These are phyloP conservation scores for Apiospora hydei DNA, from an alignment of 2,329 filamentous ascomycete species.

Conservation along the genomic window DNA sequence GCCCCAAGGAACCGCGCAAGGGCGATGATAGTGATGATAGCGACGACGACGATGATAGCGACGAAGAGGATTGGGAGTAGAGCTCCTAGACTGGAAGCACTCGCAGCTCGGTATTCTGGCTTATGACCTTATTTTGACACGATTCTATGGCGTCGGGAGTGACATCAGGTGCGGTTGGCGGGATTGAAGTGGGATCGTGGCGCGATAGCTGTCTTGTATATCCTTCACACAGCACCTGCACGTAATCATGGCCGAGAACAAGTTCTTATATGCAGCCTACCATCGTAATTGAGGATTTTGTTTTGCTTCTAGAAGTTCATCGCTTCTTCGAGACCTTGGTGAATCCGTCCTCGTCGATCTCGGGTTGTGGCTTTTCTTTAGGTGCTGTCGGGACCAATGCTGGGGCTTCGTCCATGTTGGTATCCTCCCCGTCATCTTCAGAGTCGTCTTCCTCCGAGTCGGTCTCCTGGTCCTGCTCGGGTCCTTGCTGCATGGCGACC, in stretches of 20 bases:
- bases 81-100: not conserved
- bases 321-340: slow-evolving; percentile 76
- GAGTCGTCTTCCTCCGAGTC: slow-evolving; percentile 66
- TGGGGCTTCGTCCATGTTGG: slow-evolving; percentile 75
- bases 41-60: slow-evolving; percentile 68
- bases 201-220: slow-evolving; percentile 34
- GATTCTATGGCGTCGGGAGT: slow-evolving; percentile 33
- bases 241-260: slow-evolving; percentile 10
- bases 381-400: slow-evolving; percentile 44
- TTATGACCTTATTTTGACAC: slow-evolving; percentile 26
- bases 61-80: slow-evolving; percentile 57
- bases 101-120: slow-evolving; percentile 1
- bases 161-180: slow-evolving; percentile 30
- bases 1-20: slow-evolving; percentile 64
- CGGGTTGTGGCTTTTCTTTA: slow-evolving; percentile 71
- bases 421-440: slow-evolving; percentile 65
- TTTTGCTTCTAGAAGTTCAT: slow-evolving; percentile 34
- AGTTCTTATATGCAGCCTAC: slow-evolving; percentile 10
- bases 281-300: slow-evolving; percentile 18
- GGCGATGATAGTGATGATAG: slow-evolving; percentile 59
- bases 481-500: slow-evolving; percentile 49
- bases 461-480: slow-evolving; percentile 44
- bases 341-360: slow-evolving; percentile 84
- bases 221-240: slow-evolving; percentile 29
- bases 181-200: slow-evolving; percentile 31